Evolutionary conservation across 1,139 yeast species (phyloP), one percentile per base, ranked within the genome.

Genomic region (Hansenula lynferdii): DNA sequence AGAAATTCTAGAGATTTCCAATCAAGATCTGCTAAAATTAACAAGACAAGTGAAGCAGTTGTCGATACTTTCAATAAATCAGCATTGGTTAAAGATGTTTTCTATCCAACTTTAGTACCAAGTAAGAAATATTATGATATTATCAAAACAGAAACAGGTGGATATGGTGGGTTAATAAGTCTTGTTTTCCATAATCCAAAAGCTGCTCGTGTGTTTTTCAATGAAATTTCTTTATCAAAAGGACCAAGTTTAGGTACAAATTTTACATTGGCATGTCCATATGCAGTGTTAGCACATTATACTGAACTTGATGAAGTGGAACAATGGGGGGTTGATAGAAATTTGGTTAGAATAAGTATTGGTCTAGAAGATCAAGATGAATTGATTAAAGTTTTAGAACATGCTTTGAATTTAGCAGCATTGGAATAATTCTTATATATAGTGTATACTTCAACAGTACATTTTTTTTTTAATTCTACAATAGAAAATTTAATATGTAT

Each of bases 201-300:
- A 11, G 79, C 77, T 49, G 96, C 96, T 0, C 70, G 72, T 32
- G 67, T 66, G 22, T 92, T 92, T 57, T 92, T 84, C 65, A 85
- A 92, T 60, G 70, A 78, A 4, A 74, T 85, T 35, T 69, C 75
- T 36, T 65, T 90, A 41, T 86, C 92, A 46, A 92, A 92, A 61
- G 97, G 97, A 3, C 97, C 97, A 5, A 85, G 95, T 15, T 70
- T 92, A 50, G 97, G 97, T 6, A 89, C 97, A 1, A 92, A 87
- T 60, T 87, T 89, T 65, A 87, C 97, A 0, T 69, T 90, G 52
- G 90, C 87, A 5, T 87, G 95, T 56, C 97, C 97, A 8, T 92
- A 92, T 61, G 76, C 96, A 4, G 75, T 92, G 35, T 70, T 92
- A 44, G 97, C 97, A 0, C 97, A 92, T 60, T 90, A 80, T 58